These are phyloP conservation scores for Combretum micranthum DNA, from an alignment of 345 rosid genomes.

Conservation along the genomic window DNA sequence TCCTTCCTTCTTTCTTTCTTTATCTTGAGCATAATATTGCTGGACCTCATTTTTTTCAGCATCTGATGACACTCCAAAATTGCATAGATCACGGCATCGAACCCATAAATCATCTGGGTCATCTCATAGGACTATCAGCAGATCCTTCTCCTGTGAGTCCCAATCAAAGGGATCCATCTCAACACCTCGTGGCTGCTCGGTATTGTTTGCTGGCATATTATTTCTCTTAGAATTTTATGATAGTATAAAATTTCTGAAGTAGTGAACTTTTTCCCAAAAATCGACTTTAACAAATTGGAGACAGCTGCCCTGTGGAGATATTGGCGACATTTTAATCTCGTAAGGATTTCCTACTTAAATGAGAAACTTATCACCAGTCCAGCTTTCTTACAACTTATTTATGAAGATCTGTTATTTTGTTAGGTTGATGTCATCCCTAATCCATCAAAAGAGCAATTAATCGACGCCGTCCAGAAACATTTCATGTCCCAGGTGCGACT, in stretches of 20 bases:
- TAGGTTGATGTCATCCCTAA: constrained; percentile 78
- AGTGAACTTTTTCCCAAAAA: constrained; percentile 35
- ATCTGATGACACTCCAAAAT: constrained; percentile 75
- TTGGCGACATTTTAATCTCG: constrained; percentile 87
- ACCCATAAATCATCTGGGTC: constrained; percentile 64
- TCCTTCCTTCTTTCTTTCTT: constrained; percentile 29
- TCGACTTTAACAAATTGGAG: constrained; percentile 91
- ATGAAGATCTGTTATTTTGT: constrained; percentile 1
- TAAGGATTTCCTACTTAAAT: constrained; percentile 23
- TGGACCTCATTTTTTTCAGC: constrained; percentile 36
- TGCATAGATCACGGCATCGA: constrained; percentile 72
- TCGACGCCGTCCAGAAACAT: constrained; percentile 80
- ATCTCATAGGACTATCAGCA: constrained; percentile 61
- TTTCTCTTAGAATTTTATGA: not conserved
- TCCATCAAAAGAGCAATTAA: constrained; percentile 79
- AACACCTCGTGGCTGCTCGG: constrained; percentile 49
- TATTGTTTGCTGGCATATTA: constrained; percentile 7
- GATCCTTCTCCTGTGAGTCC: constrained; percentile 74
- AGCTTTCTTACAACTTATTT: not conserved
- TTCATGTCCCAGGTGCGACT: constrained; percentile 86
- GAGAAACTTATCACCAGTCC: not conserved
- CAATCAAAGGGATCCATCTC: constrained; percentile 66
- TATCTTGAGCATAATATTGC: constrained; percentile 19
- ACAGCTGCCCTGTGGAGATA: constrained; percentile 83
- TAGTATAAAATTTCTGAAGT: not conserved